Percentiles rank a stretch among this genome's conserved stretches.
phyloP scores from a whole-genome alignment of 2,329 filamentous ascomycete species.

The Arachnomyces sp. region DNA sequence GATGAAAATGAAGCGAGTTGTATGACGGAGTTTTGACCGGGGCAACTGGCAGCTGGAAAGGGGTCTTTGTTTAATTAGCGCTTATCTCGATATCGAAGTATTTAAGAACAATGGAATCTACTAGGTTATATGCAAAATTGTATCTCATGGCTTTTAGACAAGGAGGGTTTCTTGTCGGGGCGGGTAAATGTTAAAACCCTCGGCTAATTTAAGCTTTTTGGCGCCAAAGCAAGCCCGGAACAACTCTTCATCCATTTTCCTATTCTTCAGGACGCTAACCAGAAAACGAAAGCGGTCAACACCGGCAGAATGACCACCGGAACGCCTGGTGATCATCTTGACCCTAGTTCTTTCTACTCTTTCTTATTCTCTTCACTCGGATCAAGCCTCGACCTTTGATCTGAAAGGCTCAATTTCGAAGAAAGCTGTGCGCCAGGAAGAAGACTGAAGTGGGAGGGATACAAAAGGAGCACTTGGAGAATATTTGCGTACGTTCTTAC shows the following conservation, averaged over 20 bases:
- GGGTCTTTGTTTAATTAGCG: slow-evolving; percentile 8
- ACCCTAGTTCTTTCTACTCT: too few relatives aligned
- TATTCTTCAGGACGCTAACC: neutral
- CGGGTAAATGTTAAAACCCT: too few relatives aligned
- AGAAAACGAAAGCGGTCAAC: slow-evolving; percentile 18
- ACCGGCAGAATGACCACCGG: slow-evolving; percentile 20
- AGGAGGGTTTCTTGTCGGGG: too few relatives aligned
- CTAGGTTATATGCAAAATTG: too few relatives aligned
- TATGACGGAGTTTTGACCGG: slow-evolving; percentile 9
- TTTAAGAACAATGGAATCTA: neutral
- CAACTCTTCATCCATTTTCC: neutral
- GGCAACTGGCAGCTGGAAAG: too few relatives aligned
- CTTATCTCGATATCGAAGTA: too few relatives aligned
- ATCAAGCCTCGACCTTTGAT: neutral
- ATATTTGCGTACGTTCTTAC: too few relatives aligned
- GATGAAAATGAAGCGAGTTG: neutral
- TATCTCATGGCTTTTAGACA: too few relatives aligned
- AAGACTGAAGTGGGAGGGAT: too few relatives aligned
- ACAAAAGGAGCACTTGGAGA: too few relatives aligned
- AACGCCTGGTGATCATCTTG: slow-evolving; percentile 16
- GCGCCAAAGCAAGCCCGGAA: neutral
- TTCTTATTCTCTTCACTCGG: neutral
- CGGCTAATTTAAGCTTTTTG: too few relatives aligned
- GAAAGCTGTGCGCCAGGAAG: too few relatives aligned
- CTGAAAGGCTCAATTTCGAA: slow-evolving; percentile 1